Conservation (phyloP, 495 filamentous ascomycete species). For the Aspergillus diversus region DNA sequence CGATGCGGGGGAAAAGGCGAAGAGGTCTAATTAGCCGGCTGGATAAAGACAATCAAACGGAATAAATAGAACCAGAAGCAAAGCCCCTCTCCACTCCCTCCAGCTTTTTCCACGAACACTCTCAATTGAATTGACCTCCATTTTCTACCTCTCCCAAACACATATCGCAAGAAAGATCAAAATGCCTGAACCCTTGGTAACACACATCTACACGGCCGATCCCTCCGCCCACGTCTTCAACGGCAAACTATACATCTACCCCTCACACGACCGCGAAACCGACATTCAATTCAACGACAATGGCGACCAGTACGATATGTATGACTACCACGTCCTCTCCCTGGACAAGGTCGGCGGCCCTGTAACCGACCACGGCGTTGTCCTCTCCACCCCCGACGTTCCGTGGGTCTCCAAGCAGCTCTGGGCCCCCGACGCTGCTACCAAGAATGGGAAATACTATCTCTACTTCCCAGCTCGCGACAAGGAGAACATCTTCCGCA, state of each 20-base stretch:
- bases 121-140: neutral
- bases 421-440: slow-evolving; percentile 54
- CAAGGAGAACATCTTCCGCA: slow-evolving; percentile 60
- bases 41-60: too few relatives aligned
- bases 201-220: slow-evolving; percentile 66
- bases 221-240: slow-evolving; percentile 56
- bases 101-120: neutral
- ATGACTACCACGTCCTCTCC: slow-evolving; percentile 56
- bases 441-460: slow-evolving; percentile 52
- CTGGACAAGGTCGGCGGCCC: slow-evolving; percentile 41
- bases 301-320: slow-evolving; percentile 83
- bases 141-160: neutral
- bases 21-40: too few relatives aligned
- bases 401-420: slow-evolving; percentile 51
- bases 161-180: neutral
- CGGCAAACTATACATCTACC: slow-evolving; percentile 54
- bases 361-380: slow-evolving; percentile 48
- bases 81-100: neutral
- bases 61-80: too few relatives aligned
- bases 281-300: slow-evolving; percentile 69
- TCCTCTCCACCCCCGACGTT: slow-evolving; percentile 42
- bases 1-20: too few relatives aligned
- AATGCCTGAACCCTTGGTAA: slow-evolving; percentile 55
- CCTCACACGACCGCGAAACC: slow-evolving; percentile 49
- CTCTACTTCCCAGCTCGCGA: slow-evolving; percentile 54